Base-by-base conservation (phyloP, 2,329 filamentous ascomycete species). In the Colletotrichum scovillei region DNA sequence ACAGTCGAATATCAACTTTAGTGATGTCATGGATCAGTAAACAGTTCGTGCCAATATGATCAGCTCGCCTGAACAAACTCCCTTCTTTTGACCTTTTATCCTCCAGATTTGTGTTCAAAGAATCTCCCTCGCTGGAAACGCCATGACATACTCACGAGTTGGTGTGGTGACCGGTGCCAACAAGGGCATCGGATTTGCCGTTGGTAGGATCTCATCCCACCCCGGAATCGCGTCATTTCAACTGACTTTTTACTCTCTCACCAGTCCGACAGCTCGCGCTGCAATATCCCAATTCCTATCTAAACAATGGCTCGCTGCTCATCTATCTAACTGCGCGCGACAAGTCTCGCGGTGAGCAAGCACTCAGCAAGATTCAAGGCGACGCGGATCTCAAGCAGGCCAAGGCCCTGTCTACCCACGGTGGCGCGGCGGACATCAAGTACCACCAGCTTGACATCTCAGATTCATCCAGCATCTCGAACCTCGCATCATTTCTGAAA, bases 251-350 rank as follows among this genome's bases (percentile, higher is more conserved):
- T 49, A 8, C 42, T 28, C 28, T 6, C 4, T 5, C 24, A 16
- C 16, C 87, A 74, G 87, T 89, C 71, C 85, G 87, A 72, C 85
- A 89, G 59, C 83, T 90, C 30, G 87, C 87, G 12, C 82, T 89
- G 19, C 84, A 88, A 73, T 89, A 89, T 74, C 86, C 87, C 2
- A 82, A 81, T 26, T 89, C 87, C 3, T 78, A 84, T 4, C 78
- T 87, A 68, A 84, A 85, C 73, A 83, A 80, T 67, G 85, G 85
- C 1, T 81, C 85, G 2, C 81, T 89, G 30, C 80, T 88, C 42
- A 87, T 89, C 67, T 90, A 89, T 78, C 82, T 89, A 2, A 88
- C 87, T 2, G 86, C 88, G 0, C 86, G 88, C 67, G 87, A 88
- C 62, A 77, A 83, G 57, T 77, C 81, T 32, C 79, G 86, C 65